phyloP scores from a whole-genome alignment of 73 alveolate genomes.

The Paramecium pentaurelia region DNA sequence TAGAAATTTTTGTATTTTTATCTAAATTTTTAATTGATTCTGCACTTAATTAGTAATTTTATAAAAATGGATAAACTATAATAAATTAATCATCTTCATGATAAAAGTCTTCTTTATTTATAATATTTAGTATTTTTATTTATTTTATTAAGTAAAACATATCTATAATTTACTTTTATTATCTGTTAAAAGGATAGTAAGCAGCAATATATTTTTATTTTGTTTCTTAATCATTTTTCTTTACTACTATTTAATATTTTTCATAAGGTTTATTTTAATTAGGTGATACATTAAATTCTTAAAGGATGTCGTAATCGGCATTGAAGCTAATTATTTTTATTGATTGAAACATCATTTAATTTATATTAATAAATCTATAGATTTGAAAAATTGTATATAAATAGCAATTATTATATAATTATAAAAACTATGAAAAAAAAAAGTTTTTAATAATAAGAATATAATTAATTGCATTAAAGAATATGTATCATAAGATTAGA shows the following conservation, averaged over 20 bases:
- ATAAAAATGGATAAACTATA: neutral
- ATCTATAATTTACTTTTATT: neutral
- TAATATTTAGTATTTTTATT: neutral
- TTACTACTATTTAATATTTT: neutral
- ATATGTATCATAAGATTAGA: neutral
- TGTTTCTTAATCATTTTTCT: neutral
- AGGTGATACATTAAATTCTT: neutral
- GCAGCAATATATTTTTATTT: neutral
- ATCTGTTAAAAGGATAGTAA: neutral
- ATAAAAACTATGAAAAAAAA: too few relatives aligned
- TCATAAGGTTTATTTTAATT: neutral
- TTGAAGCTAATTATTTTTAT: neutral
- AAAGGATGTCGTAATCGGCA: neutral
- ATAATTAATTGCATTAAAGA: too few relatives aligned
- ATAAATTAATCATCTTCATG: neutral
- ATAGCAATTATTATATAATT: neutral
- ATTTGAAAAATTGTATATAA: neutral
- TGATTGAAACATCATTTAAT: neutral
- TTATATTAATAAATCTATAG: neutral
- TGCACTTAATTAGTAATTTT: neutral
- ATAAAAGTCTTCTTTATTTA: neutral
- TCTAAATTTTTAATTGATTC: neutral
- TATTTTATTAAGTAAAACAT: neutral
- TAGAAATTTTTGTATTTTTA: neutral
- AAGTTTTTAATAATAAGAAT: too few relatives aligned